Base-by-base conservation (phyloP, 2,329 filamentous ascomycete genomes). In the Penicillium sp. region DNA sequence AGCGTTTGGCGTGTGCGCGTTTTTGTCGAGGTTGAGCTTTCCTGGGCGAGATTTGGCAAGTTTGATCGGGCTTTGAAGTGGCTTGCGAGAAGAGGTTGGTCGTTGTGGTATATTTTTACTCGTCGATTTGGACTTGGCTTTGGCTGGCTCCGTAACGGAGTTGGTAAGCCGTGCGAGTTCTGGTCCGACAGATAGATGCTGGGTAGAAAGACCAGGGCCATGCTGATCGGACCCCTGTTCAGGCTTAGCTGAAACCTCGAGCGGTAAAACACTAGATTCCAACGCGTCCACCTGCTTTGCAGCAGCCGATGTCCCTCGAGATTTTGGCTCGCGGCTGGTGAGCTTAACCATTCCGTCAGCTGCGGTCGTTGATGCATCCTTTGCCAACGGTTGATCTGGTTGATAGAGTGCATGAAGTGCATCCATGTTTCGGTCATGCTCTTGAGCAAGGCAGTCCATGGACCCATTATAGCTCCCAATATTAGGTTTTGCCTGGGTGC, bases 61-160 rank as follows among this genome's bases (percentile, higher is more conserved):
- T 43, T 68, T 70, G 10, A 68, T 69, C 2, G 68, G 68, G 22
- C 67, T 72, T 35, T 71, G 65, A 22, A 69, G 49, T 22, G 60
- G 67, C 35, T 64, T 63, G 36, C 61, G 64, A 3, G 54, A 50
- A 5, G 56, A 50, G 9, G 22, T 35, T 6, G 50, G 46, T 13
- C 51, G 39, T 7, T 56, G 58, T 39, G 49, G 10, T 5, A 48
- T 44, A 7, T 49, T 42, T 22, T 53, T 53, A 30, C 36, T 48
- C 28, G 20, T 39, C 1, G 30, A 14, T 5, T 50, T 18, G 13
- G 42, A 22, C 22, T 46, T 49, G n/a, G 44, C 28, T 13, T 51
- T 46, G n/a, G 18, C n/a, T n/a, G 48, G 31, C 36, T 35, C 27
- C 13, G 22, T 16, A 27, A 25, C 24, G 36, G 36, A 28, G 16